These are phyloP conservation scores for Aspergillus sclerotialis DNA, from an alignment of 2,329 filamentous ascomycete genomes.

Conservation along the genomic window DNA sequence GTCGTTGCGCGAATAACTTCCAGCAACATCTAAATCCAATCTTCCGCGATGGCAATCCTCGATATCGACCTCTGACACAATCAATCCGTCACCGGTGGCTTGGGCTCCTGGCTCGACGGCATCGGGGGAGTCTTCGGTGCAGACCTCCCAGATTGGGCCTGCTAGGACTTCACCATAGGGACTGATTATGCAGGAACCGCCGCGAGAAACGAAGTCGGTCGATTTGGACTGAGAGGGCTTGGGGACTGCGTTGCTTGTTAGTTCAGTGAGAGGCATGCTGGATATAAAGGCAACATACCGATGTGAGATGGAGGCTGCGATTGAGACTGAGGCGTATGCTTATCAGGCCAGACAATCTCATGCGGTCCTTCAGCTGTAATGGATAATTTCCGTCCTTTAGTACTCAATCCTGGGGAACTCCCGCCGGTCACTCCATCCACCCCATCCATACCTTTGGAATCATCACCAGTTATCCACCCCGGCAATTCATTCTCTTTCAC, in stretches of 20 bases:
- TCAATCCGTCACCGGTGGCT: too few relatives aligned
- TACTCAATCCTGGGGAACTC: background rate
- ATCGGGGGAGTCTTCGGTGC: slow-evolving; percentile 27
- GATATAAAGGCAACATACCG: slow-evolving; percentile 9
- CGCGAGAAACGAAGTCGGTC: slow-evolving; percentile 58
- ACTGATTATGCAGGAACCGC: slow-evolving; percentile 75
- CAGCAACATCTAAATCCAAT: slow-evolving; percentile 75
- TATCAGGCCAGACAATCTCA: slow-evolving; percentile 42
- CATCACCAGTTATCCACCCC: slow-evolving; percentile 53
- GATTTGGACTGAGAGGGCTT: too few relatives aligned
- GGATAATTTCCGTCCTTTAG: slow-evolving; percentile 11
- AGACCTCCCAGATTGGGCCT: slow-evolving; percentile 71
- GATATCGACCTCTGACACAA: slow-evolving; percentile 71
- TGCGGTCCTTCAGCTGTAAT: slow-evolving; percentile 35
- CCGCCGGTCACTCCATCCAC: background rate
- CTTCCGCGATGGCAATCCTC: slow-evolving; percentile 78
- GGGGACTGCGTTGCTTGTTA: too few relatives aligned
- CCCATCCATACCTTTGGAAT: background rate
- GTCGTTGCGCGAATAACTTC: slow-evolving; percentile 74
- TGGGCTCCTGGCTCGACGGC: slow-evolving; percentile 43
- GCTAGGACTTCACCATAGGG: slow-evolving; percentile 73
- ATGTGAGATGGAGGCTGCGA: background rate
- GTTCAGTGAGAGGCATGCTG: slow-evolving; percentile 44
- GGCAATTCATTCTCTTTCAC: slow-evolving; percentile 54
- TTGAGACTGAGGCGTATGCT: slow-evolving; percentile 3